Percentiles rank a stretch among this genome's conserved stretches.
These are phyloP conservation scores for Podospora pseudopauciseta DNA, from an alignment of 495 filamentous ascomycete genomes.

Conservation along the genomic window DNA sequence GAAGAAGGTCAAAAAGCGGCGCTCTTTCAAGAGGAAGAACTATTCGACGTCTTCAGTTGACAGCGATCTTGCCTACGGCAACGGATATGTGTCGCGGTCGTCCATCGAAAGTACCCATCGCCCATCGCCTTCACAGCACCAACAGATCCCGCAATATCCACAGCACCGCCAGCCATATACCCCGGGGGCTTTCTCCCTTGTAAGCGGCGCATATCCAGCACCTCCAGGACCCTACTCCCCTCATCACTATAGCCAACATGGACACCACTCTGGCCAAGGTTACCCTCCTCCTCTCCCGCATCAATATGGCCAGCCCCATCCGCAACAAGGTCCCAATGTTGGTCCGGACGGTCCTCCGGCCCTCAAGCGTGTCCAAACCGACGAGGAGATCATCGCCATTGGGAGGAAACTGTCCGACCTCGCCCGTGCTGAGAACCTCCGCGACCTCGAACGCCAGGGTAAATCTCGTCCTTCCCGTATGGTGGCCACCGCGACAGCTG, in stretches of 20 bases:
- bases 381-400: slow-evolving; percentile 49
- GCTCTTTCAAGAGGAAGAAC: slow-evolving; percentile 44
- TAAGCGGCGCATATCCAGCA: slow-evolving; percentile 9
- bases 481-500: slow-evolving; percentile 34
- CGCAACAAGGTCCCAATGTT: slow-evolving; percentile 20
- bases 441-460: slow-evolving; percentile 42
- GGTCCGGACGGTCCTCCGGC: slow-evolving; percentile 31
- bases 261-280: not conserved
- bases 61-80: slow-evolving; percentile 53
- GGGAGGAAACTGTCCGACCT: slow-evolving; percentile 46
- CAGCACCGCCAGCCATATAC: slow-evolving; percentile 16
- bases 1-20: slow-evolving; percentile 44
- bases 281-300: slow-evolving; percentile 6
- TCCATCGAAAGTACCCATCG: slow-evolving; percentile 27
- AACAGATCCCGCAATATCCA: slow-evolving; percentile 15
- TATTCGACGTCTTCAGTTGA: slow-evolving; percentile 48
- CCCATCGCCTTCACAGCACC: slow-evolving; percentile 4
- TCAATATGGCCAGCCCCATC: slow-evolving; percentile 9
- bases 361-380: slow-evolving; percentile 37
- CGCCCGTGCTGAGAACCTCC: slow-evolving; percentile 41
- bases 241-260: slow-evolving; percentile 2
- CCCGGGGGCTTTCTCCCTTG: not conserved
- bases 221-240: slow-evolving; percentile 16
- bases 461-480: slow-evolving; percentile 38
- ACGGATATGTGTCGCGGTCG: slow-evolving; percentile 46